Evolutionary conservation across 2,329 filamentous ascomycete genomes (phyloP).

Genomic region (Aspergillus novoparasiticus): DNA sequence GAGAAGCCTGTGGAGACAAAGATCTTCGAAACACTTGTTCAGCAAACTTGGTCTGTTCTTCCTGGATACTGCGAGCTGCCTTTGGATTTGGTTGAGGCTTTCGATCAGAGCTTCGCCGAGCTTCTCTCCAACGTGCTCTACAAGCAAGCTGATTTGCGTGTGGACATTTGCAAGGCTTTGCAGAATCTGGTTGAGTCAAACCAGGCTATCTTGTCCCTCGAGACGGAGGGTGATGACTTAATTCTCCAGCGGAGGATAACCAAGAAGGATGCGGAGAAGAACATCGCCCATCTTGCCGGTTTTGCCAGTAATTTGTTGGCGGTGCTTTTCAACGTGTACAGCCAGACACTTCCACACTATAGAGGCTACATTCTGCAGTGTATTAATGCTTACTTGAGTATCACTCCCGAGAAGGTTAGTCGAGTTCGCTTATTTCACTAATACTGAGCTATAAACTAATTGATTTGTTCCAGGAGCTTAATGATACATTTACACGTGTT

Average conservation of each 20-base stretch:
- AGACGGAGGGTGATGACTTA: slow-evolving; percentile 70
- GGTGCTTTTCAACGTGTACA: slow-evolving; percentile 99
- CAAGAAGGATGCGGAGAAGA: slow-evolving; percentile 73
- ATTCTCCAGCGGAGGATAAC: slow-evolving; percentile 77
- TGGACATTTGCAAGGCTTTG: slow-evolving; percentile 83
- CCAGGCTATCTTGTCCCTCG: slow-evolving; percentile 72
- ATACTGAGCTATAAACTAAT: slow-evolving; percentile 3
- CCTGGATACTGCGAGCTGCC: slow-evolving; percentile 95
- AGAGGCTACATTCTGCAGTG: slow-evolving; percentile 89
- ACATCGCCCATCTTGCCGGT: slow-evolving; percentile 75
- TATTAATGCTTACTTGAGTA: slow-evolving; percentile 91
- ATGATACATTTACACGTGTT: slow-evolving; percentile 85
- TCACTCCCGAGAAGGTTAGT: slow-evolving; percentile 66
- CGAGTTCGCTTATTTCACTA: not conserved
- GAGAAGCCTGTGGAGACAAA: slow-evolving; percentile 96
- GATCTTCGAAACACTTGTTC: slow-evolving; percentile 94
- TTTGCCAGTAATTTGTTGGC: slow-evolving; percentile 89
- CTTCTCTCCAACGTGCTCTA: slow-evolving; percentile 90
- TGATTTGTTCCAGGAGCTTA: slow-evolving; percentile 62
- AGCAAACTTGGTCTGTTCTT: slow-evolving; percentile 91
- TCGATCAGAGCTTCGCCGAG: slow-evolving; percentile 88
- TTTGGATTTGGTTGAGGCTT: slow-evolving; percentile 72
- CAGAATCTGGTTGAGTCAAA: slow-evolving; percentile 91
- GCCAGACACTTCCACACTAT: slow-evolving; percentile 89
- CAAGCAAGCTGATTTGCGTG: slow-evolving; percentile 81